Evolutionary conservation across 805 yeast genomes (phyloP).

Genomic region (Zygoascus biomembranicola): DNA sequence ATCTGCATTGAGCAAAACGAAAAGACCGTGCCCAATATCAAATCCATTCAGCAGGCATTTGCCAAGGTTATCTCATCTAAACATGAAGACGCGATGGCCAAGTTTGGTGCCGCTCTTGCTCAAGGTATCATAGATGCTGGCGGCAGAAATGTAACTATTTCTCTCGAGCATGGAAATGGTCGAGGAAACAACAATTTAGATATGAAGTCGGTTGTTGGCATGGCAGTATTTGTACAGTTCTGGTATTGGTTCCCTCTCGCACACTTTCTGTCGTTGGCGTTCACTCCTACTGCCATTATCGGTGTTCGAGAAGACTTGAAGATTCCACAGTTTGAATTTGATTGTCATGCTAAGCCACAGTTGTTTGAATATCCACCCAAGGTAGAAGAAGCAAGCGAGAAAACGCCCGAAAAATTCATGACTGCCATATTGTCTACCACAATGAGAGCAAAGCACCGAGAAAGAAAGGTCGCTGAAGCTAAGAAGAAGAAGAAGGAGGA

Average conservation of each 20-base stretch:
- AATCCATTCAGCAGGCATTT: slow-evolving; percentile 62
- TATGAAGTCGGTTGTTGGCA: slow-evolving; percentile 84
- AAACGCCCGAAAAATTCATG: slow-evolving; percentile 79
- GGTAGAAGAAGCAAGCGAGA: slow-evolving; percentile 66
- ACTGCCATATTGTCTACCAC: slow-evolving; percentile 95
- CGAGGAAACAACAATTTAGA: slow-evolving; percentile 53
- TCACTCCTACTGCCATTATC: slow-evolving; percentile 83
- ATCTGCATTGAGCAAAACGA: slow-evolving; percentile 83
- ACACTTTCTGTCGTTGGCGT: slow-evolving; percentile 85
- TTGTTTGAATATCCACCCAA: slow-evolving; percentile 86
- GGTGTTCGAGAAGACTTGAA: slow-evolving; percentile 81
- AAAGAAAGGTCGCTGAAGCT: slow-evolving; percentile 51
- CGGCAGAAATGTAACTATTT: slow-evolving; percentile 94
- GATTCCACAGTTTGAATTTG: slow-evolving; percentile 74
- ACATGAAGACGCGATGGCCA: slow-evolving; percentile 94
- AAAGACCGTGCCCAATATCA: slow-evolving; percentile 69
- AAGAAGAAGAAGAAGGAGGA: slow-evolving; percentile 40
- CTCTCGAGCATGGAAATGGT: slow-evolving; percentile 53
- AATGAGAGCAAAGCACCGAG: slow-evolving; percentile 87
- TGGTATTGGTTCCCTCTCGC: slow-evolving; percentile 99
- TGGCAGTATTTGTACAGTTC: slow-evolving; percentile 81
- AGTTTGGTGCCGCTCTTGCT: slow-evolving; percentile 93
- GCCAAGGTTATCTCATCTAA: slow-evolving; percentile 74
- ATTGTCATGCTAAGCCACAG: slow-evolving; percentile 73
- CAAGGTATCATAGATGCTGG: slow-evolving; percentile 99